These are phyloP conservation scores for Gymnopilus dilepis DNA, from an alignment of 768 basidiomycete genomes.

Conservation along the genomic window DNA sequence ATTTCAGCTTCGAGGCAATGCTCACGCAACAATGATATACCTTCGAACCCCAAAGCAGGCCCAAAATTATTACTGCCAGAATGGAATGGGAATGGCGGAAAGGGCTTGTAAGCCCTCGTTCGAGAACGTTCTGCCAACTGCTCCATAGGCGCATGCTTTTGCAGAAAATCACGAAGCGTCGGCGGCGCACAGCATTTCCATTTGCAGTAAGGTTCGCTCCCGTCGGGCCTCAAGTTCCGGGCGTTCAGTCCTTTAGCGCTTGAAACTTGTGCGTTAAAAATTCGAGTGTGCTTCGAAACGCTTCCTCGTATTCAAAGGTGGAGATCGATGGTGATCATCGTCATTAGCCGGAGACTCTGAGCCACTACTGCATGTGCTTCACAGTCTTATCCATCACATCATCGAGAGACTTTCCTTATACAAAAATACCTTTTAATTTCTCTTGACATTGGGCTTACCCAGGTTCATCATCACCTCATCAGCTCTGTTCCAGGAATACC, in stretches of 20 bases:
- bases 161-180: background rate
- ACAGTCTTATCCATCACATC: slow-evolving; percentile 1
- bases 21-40: background rate
- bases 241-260: background rate
- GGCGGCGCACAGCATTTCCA: slow-evolving; percentile 1
- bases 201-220: background rate
- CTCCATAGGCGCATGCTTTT: background rate
- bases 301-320: background rate
- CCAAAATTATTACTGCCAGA: background rate
- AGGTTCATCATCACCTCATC: background rate
- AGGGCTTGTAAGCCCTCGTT: background rate
- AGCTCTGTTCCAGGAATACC: background rate
- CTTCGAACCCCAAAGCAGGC: background rate
- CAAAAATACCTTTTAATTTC: background rate
- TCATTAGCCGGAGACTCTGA: slow-evolving; percentile 1
- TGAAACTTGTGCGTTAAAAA: background rate
- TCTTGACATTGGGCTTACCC: background rate
- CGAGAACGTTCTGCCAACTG: background rate
- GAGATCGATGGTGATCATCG: background rate
- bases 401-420: background rate
- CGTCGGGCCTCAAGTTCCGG: background rate
- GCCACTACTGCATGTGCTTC: background rate
- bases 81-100: background rate
- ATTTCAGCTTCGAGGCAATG: background rate
- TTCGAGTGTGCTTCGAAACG: background rate